A percentile compares a stretch with the other conserved stretches of the same genome.
Evolutionary conservation across 1,284 basidiomycete species (phyloP).

Genomic region (Cutaneotrichosporon dermatis): DNA sequence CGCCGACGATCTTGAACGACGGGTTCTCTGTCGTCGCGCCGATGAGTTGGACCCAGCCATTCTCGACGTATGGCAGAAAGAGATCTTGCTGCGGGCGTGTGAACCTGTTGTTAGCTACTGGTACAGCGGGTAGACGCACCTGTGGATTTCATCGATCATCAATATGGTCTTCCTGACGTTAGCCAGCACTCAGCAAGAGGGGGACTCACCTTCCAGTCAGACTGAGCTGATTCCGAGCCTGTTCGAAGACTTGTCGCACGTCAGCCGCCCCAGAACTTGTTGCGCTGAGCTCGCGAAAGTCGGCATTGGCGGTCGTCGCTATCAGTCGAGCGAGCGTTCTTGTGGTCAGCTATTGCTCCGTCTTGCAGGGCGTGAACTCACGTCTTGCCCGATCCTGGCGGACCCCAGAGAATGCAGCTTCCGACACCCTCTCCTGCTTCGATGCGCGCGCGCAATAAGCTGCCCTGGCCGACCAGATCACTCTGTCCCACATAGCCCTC

Average conservation of each 20-base stretch:
- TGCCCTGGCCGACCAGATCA: conserved; percentile 43
- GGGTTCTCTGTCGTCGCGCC: conserved; percentile 92
- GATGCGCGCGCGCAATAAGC: conserved; percentile 41
- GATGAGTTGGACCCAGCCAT: conserved; percentile 72
- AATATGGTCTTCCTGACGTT: conserved; percentile 37
- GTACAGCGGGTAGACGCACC: no score
- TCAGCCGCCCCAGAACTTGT: conserved; percentile 71
- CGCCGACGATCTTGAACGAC: conserved; percentile 74
- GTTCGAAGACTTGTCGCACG: conserved; percentile 73
- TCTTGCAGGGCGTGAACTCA: conserved; percentile 12
- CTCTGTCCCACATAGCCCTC: conserved; percentile 40
- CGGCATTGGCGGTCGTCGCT: conserved; percentile 50
- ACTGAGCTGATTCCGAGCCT: conserved; percentile 66
- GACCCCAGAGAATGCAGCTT: conserved; percentile 48
- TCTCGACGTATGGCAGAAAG: conserved; percentile 74
- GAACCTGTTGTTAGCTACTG: conserved; percentile 49
- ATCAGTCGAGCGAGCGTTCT: conserved; percentile 44
- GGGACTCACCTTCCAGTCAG: conserved; percentile 61
- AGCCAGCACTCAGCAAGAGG: background rate
- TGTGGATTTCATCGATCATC: conserved; percentile 73
- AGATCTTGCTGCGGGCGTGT: conserved; percentile 79
- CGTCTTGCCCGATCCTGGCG: conserved; percentile 48
- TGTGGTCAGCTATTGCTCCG: background rate
- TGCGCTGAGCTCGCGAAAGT: conserved; percentile 71
- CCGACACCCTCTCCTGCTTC: conserved; percentile 42